Evolutionary conservation across 2,329 filamentous ascomycete species (phyloP), one percentile per base, ranked within the genome.

Genomic region (Fusarium hainanense): DNA sequence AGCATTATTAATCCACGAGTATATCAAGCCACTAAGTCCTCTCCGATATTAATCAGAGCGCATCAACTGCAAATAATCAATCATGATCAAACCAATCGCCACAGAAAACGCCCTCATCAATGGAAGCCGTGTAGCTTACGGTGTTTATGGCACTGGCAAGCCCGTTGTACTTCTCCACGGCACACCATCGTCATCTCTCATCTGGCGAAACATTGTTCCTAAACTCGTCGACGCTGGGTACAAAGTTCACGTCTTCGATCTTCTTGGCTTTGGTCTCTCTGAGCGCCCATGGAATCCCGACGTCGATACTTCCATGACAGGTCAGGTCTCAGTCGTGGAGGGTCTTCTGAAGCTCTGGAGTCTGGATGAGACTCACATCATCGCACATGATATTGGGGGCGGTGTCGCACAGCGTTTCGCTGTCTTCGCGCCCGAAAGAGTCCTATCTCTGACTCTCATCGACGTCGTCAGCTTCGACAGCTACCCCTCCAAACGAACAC

Each of bases 391-490:
- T 18, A 78, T 79, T 40, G 77, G 77, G 8, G 77, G 77, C 0
- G 76, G 73, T 3, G 66, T 79, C 9, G 73, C 73, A 1, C 77
- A 79, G 47, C 71, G 77, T 1, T 72, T 79, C 20, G 50, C 64
- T 7, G 46, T 78, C 2, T 76, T 73, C 30, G 73, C 54, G 0
- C 72, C 70, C 0, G 41, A 75, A 13, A 57, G 69, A 5, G 56
- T 78, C 2, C 42, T 71, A 4, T 76, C 75, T 7, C 41, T 79
- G 10, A 76, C 76, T 0, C 65, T 79, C 18, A 72, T 79, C 3
- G 78, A 79, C 14, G 68, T 70, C 0, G 78, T 79, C 10, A 72
- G 72, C 58, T 79, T 77, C 47, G 77, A 78, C 46, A 79, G 78
- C 63, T 79, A 79, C 37, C 77, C 77, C 2, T 79, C 78, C 1